phyloP scores from a whole-genome alignment of 768 basidiomycete genomes.

The Phylloporus sp. region DNA sequence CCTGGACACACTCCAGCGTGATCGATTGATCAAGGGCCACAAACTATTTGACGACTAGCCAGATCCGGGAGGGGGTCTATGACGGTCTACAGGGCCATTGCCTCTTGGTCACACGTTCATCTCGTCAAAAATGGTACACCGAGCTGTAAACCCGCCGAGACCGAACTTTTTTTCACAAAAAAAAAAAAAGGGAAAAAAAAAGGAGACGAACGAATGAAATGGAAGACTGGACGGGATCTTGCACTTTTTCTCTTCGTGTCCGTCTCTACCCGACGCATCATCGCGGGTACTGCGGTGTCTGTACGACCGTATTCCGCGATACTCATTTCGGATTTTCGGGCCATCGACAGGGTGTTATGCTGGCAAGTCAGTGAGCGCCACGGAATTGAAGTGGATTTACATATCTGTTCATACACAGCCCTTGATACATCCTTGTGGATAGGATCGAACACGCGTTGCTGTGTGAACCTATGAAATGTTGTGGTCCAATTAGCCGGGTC shows the following conservation, averaged over 20 bases:
- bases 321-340: constrained; percentile 13
- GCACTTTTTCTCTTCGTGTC: constrained; percentile 5
- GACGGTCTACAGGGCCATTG: not conserved
- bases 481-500: not conserved
- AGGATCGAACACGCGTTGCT: constrained; percentile 12
- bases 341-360: not conserved
- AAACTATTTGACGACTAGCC: not conserved
- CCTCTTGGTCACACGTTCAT: constrained; percentile 14
- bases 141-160: not conserved
- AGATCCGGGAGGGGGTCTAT: not conserved
- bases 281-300: constrained; percentile 11
- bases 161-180: not conserved
- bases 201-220: not conserved
- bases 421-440: not conserved
- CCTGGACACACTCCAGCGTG: not conserved
- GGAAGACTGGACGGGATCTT: constrained; percentile 6
- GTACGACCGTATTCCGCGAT: constrained; percentile 24
- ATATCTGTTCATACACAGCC: constrained; percentile 5
- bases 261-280: constrained; percentile 4
- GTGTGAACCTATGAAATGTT: not conserved
- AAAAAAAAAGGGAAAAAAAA: constrained; percentile 1
- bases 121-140: constrained; percentile 1
- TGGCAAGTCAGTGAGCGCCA: constrained; percentile 4
- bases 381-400: constrained; percentile 5
- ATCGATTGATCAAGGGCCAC: not conserved